These are phyloP conservation scores for Hymenoscyphus fructigenus DNA, from an alignment of 2,329 filamentous ascomycete genomes.

Conservation along the genomic window DNA sequence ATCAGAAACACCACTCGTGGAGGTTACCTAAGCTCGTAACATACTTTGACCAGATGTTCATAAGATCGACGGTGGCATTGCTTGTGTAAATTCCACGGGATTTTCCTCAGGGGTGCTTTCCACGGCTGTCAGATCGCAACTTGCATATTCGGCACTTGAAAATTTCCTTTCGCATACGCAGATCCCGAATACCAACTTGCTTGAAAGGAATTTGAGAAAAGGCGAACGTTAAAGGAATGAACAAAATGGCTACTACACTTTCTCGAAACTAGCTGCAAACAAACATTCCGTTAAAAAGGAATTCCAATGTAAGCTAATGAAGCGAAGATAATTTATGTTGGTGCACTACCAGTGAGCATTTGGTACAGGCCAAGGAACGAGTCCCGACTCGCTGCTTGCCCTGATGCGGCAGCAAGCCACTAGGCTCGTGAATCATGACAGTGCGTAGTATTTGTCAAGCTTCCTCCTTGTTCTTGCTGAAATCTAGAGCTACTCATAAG, in stretches of 20 bases:
- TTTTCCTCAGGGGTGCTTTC: not conserved
- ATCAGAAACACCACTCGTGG: not conserved
- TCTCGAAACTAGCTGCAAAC: not conserved
- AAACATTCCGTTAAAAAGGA: not conserved
- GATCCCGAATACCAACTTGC: not conserved
- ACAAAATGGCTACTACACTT: not conserved
- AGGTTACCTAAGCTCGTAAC: not conserved
- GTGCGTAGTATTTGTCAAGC: not conserved
- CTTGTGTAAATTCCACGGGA: not conserved
- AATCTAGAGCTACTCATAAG: not conserved
- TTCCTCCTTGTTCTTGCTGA: not conserved
- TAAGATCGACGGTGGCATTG: not conserved
- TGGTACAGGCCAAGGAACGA: not conserved
- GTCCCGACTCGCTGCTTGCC: not conserved
- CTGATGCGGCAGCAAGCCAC: not conserved
- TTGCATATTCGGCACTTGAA: not conserved
- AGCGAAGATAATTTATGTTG: not conserved
- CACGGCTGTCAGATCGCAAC: not conserved
- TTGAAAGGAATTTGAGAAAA: not conserved
- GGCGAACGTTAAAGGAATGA: not conserved
- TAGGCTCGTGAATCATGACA: not conserved
- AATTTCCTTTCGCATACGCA: not conserved
- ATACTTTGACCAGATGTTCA: constrained; percentile 5
- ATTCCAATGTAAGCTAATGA: no score
- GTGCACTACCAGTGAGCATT: not conserved